These are phyloP conservation scores for Phytomonas sp. DNA, from an alignment of 208 protist genomes.

Conservation along the genomic window DNA sequence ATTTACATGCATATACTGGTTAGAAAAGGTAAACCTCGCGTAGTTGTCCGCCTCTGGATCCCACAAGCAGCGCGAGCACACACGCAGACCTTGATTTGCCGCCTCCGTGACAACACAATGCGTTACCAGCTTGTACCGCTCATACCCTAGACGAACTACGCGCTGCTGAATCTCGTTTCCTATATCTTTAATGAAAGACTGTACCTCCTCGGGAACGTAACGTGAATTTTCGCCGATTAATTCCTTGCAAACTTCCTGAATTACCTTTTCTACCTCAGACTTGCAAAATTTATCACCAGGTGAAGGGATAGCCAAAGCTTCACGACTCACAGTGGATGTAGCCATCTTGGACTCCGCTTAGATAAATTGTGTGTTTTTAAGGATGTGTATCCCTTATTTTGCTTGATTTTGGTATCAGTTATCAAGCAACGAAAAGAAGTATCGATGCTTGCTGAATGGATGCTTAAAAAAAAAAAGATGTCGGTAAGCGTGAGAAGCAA, in stretches of 20 bases:
- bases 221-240: conserved; percentile 51
- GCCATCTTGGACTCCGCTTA: background rate
- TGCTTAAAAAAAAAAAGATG: conserved; percentile 4
- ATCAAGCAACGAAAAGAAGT: conserved; percentile 1
- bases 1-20: conserved; percentile 64
- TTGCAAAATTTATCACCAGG: conserved; percentile 71
- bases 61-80: conserved; percentile 85
- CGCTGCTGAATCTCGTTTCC: conserved; percentile 85
- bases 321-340: conserved; percentile 20
- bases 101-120: conserved; percentile 79
- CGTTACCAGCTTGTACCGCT: conserved; percentile 88
- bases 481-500: background rate
- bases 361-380: background rate
- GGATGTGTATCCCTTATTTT: conserved; percentile 5
- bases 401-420: background rate
- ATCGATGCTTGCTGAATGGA: background rate
- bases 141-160: conserved; percentile 81
- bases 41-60: conserved; percentile 89
- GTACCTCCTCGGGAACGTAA: conserved; percentile 69
- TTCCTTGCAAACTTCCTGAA: conserved; percentile 64
- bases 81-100: conserved; percentile 75
- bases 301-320: conserved; percentile 57
- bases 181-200: conserved; percentile 78
- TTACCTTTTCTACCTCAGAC: conserved; percentile 62
- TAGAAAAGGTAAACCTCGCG: conserved; percentile 70